Evolutionary conservation across 164 flowering plant genomes (phyloP).

Genomic region (Dillenia suffruticosa): DNA sequence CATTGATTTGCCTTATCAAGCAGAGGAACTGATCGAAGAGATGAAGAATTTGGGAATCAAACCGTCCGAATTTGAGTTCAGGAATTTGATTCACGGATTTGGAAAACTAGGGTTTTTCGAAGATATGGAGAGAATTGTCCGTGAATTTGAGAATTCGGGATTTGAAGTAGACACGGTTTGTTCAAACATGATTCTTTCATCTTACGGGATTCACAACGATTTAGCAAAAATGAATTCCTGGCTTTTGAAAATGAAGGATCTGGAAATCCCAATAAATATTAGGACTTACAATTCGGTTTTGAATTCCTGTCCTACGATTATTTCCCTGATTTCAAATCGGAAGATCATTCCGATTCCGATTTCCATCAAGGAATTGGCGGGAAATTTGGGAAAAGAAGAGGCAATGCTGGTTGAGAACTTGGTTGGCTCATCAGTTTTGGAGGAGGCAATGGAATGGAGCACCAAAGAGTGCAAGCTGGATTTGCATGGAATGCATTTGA

Average conservation of each 20-base stretch:
- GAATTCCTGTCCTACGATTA: conserved; percentile 65
- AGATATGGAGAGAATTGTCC: conserved; percentile 47
- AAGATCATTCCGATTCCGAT: conserved; percentile 29
- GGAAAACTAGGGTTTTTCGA: conserved; percentile 56
- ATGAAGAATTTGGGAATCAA: conserved; percentile 49
- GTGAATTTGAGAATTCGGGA: conserved; percentile 50
- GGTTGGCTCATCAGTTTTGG: conserved; percentile 38
- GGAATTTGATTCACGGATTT: conserved; percentile 49
- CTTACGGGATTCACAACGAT: conserved; percentile 48
- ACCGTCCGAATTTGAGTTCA: conserved; percentile 48
- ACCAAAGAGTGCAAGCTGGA: conserved; percentile 60
- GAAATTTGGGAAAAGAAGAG: conserved; percentile 38
- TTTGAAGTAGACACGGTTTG: conserved; percentile 49
- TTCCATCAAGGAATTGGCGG: conserved; percentile 43
- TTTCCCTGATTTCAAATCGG: conserved; percentile 30
- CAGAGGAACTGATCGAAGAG: conserved; percentile 47
- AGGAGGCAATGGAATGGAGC: conserved; percentile 50
- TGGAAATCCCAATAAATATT: conserved; percentile 35
- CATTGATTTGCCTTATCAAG: conserved; percentile 51
- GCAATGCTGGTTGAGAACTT: conserved; percentile 46
- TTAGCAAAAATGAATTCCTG: conserved; percentile 43
- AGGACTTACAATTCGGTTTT: conserved; percentile 77
- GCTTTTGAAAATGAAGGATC: conserved; percentile 57
- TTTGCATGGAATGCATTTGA: conserved; percentile 86
- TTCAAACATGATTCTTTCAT: conserved; percentile 67